Evolutionary conservation across 2,329 filamentous ascomycete species (phyloP), one percentile per base, ranked within the genome.

Genomic region (Neopestalotiopsis sp.): DNA sequence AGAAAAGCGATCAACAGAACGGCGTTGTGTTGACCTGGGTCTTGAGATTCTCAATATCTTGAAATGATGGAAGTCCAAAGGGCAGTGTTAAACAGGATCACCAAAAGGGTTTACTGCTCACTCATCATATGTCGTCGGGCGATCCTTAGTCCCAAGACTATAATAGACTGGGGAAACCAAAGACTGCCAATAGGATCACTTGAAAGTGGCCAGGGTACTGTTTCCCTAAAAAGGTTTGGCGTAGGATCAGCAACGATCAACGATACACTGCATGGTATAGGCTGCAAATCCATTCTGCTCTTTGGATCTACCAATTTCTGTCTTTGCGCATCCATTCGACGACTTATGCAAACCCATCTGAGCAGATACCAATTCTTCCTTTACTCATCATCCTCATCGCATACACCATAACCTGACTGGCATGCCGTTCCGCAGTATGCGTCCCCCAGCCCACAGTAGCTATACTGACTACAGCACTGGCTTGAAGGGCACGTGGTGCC

Each of bases 371-470:
- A 58, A 30, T 24, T 38, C 34, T 24, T 38, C 34, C 34, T 7
- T 38, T 38, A 38, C 34, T 38, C 24, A 34, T 13, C 30, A 24
- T 38, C 42, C 64, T 67, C 69, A 20, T 49, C 69, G 28, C 73
- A 75, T 17, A 34, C 66, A 4, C 72, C 73, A 61, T 71, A 72
- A 5, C 70, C 69, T 34, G 32, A 60, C 65, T 73, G 72, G 38
- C 73, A 74, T 4, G 71, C 70, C n/a, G 68, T 45, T 12, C 71
- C 71, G 45, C 73, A 75, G 59, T 71, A 70, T 28, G 59, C n/a
- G 4, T 9, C 58, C 2, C 58, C 66, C 5, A 63, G 65, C 7
- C 72, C 71, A 38, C 73, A 74, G 56, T 71, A 74, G 3, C 70
- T 61, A 38, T 71, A 72, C 60, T 69, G 67, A 28, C 71, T 72